Conservation (phyloP, 768 basidiomycete genomes). For the Crassisporium funariophilum region DNA sequence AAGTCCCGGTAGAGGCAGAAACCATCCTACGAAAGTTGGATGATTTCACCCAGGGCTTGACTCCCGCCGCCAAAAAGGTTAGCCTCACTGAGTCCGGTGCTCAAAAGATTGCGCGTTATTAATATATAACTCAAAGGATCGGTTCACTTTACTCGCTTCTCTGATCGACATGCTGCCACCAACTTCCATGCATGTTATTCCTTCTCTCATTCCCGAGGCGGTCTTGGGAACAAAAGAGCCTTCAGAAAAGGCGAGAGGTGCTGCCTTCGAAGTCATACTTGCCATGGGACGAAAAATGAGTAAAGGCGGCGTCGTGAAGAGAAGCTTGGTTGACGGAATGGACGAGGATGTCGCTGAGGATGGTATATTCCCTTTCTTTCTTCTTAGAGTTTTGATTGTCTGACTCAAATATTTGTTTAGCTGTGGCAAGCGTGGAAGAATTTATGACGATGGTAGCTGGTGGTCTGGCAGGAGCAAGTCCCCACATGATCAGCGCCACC, state of each 20-base stretch:
- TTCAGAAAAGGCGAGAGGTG: slow-evolving; percentile 78
- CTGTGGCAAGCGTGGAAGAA: slow-evolving; percentile 80
- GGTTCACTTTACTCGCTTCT: slow-evolving; percentile 71
- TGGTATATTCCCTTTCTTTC: slow-evolving; percentile 30
- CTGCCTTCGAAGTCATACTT: slow-evolving; percentile 88
- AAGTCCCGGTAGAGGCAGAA: slow-evolving; percentile 57
- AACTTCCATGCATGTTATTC: slow-evolving; percentile 78
- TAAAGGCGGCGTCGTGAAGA: slow-evolving; percentile 79
- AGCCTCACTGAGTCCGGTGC: not conserved
- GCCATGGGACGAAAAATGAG: slow-evolving; percentile 94
- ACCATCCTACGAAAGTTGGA: slow-evolving; percentile 66
- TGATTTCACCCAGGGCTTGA: slow-evolving; percentile 62
- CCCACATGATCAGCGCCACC: slow-evolving; percentile 98
- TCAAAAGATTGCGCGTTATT: no score
- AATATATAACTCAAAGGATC: slow-evolving; percentile 56
- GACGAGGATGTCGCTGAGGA: slow-evolving; percentile 64
- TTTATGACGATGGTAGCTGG: slow-evolving; percentile 97
- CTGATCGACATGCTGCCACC: slow-evolving; percentile 72
- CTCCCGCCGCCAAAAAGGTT: slow-evolving; percentile 88
- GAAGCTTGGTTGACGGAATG: slow-evolving; percentile 80
- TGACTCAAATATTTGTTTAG: slow-evolving; percentile 27
- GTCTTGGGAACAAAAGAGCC: slow-evolving; percentile 97
- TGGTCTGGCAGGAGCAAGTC: slow-evolving; percentile 88
- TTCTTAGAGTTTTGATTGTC: not conserved
- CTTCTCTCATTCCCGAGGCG: slow-evolving; percentile 89